Evolutionary conservation across 495 filamentous ascomycete genomes (phyloP).

Genomic region (Beverwykella pulmonaria): DNA sequence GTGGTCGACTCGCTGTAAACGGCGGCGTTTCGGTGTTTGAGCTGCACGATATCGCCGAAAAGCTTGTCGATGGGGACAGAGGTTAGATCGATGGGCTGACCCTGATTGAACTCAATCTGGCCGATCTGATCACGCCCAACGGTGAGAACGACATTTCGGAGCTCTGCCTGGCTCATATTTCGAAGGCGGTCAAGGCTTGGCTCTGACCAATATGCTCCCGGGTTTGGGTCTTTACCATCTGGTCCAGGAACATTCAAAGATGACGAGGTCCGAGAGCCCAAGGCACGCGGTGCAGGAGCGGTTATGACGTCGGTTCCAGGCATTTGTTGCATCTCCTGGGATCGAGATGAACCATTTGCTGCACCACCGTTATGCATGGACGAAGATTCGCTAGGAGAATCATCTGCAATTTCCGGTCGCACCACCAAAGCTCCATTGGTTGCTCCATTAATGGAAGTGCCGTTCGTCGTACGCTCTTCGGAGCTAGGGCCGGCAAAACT

Average conservation of each 20-base stretch:
- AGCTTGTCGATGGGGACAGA: slow-evolving; percentile 71
- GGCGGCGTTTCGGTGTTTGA: slow-evolving; percentile 74
- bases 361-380: slow-evolving; percentile 56
- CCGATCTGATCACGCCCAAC: slow-evolving; percentile 83
- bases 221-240: slow-evolving; percentile 53
- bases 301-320: slow-evolving; percentile 76
- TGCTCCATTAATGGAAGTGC: slow-evolving; percentile 21
- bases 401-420: slow-evolving; percentile 47
- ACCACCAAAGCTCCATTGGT: slow-evolving; percentile 50
- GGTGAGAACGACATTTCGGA: slow-evolving; percentile 69
- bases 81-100: slow-evolving; percentile 68
- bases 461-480: slow-evolving; percentile 34
- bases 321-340: slow-evolving; percentile 69
- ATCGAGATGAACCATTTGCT: slow-evolving; percentile 45
- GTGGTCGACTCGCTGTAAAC: slow-evolving; percentile 69
- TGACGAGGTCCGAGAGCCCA: slow-evolving; percentile 28
- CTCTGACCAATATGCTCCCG: slow-evolving; percentile 83
- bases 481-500: slow-evolving; percentile 74
- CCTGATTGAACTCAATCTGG: slow-evolving; percentile 71
- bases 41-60: slow-evolving; percentile 69
- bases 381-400: slow-evolving; percentile 59
- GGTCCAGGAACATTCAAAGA: slow-evolving; percentile 21
- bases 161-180: slow-evolving; percentile 72
- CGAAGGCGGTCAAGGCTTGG: slow-evolving; percentile 71
- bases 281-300: slow-evolving; percentile 69